Evolutionary conservation across 352 stramenopile genomes (phyloP), one percentile per base, ranked within the genome.

Genomic region (Phytophthora palmivora): DNA sequence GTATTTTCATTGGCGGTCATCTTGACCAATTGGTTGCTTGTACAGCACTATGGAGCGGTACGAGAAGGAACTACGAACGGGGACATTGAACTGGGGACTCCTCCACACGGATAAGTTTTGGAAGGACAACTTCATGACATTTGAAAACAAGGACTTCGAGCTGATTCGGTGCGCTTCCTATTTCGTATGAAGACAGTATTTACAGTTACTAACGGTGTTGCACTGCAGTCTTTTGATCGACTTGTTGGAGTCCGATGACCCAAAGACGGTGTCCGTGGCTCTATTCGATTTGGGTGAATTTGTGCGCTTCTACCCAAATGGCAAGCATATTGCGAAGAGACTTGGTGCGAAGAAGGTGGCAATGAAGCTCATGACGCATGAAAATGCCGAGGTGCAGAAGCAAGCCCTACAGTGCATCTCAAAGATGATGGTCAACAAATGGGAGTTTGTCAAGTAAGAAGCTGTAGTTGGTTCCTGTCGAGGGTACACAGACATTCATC

Each of bases 381-480:
- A 77, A 52, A 98, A 98, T 75, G 72, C 84, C 0, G 96, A 99
- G 56, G 88, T 99, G n/a, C 95, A 98, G 78, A 97, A 98, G 78
- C 96, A 99, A 77, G 96, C 97, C 16, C 82, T 99, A 28, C 93
- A 98, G 72, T 99, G 95, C 74, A 97, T 99, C 56, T 98, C 92
- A 45, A 99, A 99, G 88, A 98, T 99, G 78, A 98, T 99, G 93
- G 95, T 99, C 34, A 97, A 98, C 70, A 98, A 99, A 70, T 99
- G 96, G 96, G 96, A 98, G 70, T 98, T 97, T 72, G 87, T 96
- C 70, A 93, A 93, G 72, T 94, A 86, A 67, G 53, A 56, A 46
- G 22, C 33, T 12, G 10, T 44, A 58, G 21, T 53, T 39, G 43
- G 9, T 38, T 19, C 32, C 28, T 37, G 52, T 12, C 19, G 22